Conservation (phyloP, 352 stramenopile species). For the Globisporangium mamillatum region DNA sequence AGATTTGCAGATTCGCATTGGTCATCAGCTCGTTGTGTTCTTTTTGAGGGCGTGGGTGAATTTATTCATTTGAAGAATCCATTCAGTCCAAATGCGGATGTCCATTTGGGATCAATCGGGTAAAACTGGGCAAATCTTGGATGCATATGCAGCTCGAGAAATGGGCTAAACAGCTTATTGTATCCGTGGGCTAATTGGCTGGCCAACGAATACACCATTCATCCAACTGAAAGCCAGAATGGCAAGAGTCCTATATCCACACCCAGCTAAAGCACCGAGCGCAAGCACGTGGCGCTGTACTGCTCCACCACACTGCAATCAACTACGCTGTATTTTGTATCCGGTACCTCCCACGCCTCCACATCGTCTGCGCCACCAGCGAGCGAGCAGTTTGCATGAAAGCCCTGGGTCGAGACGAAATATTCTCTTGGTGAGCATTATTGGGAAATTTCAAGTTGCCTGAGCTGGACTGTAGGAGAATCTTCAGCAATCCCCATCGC, state of each 20-base stretch:
- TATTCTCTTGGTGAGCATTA: neutral
- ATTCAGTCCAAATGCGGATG: neutral
- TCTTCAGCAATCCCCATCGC: neutral
- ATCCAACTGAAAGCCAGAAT: neutral
- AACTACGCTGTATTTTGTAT: neutral
- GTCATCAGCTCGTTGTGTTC: neutral
- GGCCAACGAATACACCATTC: neutral
- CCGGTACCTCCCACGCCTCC: neutral
- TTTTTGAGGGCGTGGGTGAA: neutral
- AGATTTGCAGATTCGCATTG: constrained; percentile 8
- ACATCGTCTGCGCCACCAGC: neutral
- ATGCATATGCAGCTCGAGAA: neutral
- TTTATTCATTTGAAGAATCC: constrained; percentile 4
- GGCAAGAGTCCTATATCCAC: neutral
- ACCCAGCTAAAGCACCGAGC: neutral
- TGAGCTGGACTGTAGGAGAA: neutral
- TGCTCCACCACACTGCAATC: neutral
- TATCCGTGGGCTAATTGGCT: neutral
- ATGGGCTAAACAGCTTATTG: no score
- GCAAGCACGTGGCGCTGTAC: neutral
- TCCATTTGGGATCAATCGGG: neutral
- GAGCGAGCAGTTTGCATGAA: neutral
- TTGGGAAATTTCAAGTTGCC: neutral
- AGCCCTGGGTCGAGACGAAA: neutral
- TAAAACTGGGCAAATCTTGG: neutral